Percentiles rank a stretch among this genome's conserved stretches.
These are phyloP conservation scores for Xylariaceae sp. DNA, from an alignment of 2,329 filamentous ascomycete genomes.

Conservation along the genomic window DNA sequence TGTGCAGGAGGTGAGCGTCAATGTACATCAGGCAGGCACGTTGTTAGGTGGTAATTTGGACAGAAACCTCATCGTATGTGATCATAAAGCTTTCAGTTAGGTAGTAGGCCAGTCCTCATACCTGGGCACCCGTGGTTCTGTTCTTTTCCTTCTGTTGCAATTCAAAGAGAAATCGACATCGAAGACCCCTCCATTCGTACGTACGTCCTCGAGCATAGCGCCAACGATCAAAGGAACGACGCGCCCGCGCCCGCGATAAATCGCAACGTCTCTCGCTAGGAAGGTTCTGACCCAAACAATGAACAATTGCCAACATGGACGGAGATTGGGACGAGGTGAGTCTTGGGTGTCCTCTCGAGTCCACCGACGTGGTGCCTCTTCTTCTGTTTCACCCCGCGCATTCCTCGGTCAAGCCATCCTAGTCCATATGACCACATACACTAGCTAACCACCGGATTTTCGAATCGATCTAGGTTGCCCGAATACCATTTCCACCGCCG, in stretches of 20 bases:
- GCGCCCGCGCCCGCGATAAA: conserved; percentile 2
- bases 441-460: background rate
- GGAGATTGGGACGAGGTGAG: conserved; percentile 64
- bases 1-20: no score
- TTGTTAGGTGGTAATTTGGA: no score
- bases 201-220: no score
- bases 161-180: no score
- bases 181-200: background rate
- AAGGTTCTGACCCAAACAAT: conserved; percentile 18
- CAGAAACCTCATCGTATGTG: no score
- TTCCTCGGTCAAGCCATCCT: conserved; percentile 12
- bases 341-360: conserved; percentile 10
- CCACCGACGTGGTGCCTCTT: background rate
- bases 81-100: no score
- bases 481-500: conserved; percentile 74
- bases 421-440: background rate
- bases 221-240: background rate
- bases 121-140: no score
- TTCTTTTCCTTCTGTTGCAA: no score
- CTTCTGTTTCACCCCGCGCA: conserved; percentile 3
- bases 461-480: conserved; percentile 56
- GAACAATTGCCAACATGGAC: conserved; percentile 47
- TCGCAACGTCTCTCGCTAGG: background rate
- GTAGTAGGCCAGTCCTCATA: no score
- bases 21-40: no score